A percentile compares a stretch with the other conserved stretches of the same genome.
Conservation (phyloP, 306 rosid genomes). For the Albizia julibrissin region DNA sequence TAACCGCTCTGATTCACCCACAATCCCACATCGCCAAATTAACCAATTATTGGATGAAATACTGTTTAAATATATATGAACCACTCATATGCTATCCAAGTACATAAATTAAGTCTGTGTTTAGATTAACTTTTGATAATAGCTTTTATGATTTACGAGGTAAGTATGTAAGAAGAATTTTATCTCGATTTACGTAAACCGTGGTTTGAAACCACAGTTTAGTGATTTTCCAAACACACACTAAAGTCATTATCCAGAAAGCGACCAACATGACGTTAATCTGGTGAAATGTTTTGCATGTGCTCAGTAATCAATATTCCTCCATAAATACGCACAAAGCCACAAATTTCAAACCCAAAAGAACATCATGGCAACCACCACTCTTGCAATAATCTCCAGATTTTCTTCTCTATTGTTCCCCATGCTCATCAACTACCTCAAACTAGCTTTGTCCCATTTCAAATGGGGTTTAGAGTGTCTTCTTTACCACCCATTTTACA, state of each 20-base stretch:
- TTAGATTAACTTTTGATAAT: no score
- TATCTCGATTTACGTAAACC: no score
- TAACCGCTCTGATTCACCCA: background rate
- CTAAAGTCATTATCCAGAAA: background rate
- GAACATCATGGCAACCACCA: background rate
- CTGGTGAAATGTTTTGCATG: background rate
- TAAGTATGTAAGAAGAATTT: no score
- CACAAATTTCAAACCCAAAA: background rate
- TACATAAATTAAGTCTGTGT: background rate
- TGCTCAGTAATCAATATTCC: background rate
- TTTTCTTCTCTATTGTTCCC: background rate
- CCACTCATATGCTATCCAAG: background rate
- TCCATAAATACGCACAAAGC: background rate
- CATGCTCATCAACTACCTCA: conserved; percentile 29
- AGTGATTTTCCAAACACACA: no score
- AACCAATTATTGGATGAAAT: background rate
- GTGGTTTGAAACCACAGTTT: no score
- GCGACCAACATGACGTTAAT: background rate
- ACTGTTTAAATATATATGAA: background rate
- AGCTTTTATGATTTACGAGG: no score
- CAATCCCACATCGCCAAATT: background rate
- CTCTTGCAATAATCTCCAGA: background rate
- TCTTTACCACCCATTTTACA: conserved; percentile 39
- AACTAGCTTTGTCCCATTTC: conserved; percentile 21
- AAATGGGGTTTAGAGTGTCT: conserved; percentile 38